phyloP scores from a whole-genome alignment of 2,329 filamentous ascomycete genomes.

The Arthrocladium fulminans region DNA sequence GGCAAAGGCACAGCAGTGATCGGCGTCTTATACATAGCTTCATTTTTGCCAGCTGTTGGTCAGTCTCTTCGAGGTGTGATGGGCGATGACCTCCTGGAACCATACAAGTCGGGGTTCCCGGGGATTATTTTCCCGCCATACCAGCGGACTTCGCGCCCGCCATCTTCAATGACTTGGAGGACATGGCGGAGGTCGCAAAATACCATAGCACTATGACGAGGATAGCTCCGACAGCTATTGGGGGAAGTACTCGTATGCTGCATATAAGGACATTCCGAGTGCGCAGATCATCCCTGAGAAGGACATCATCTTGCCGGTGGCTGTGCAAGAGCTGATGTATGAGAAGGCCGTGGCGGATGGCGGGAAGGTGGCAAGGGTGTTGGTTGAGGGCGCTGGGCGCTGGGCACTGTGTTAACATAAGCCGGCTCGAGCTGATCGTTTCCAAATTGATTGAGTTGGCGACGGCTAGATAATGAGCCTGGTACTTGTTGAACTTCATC shows the following conservation, averaged over 20 bases:
- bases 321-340: background rate
- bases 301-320: background rate
- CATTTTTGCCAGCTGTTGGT: background rate
- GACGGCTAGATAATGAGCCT: background rate
- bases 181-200: background rate
- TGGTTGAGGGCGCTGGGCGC: background rate
- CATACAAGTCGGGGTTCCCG: constrained; percentile 1
- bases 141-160: background rate
- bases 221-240: background rate
- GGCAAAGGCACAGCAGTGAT: background rate
- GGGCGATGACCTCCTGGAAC: background rate
- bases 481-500: too few species aligned
- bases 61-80: background rate
- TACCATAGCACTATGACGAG: background rate
- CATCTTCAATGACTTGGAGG: constrained; percentile 1
- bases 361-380: background rate
- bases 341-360: background rate
- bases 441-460: background rate
- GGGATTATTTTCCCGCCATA: constrained; percentile 1
- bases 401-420: constrained; percentile 4
- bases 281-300: background rate
- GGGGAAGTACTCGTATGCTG: background rate
- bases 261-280: background rate
- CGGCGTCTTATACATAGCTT: background rate
- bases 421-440: background rate